Base-by-base conservation (phyloP, 306 rosid genomes). In the Bauhinia variegata region DNA sequence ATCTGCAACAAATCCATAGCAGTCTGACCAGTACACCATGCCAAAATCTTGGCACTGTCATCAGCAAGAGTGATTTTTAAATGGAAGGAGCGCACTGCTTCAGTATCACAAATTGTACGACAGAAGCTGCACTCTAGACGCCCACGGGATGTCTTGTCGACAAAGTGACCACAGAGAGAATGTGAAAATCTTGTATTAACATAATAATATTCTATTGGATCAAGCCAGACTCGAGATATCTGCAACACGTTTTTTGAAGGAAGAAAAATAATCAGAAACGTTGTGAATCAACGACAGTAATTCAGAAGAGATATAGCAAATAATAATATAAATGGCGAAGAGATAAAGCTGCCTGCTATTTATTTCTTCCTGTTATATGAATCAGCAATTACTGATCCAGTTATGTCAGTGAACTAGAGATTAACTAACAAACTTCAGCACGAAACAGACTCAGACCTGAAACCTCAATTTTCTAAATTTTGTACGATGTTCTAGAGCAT, bases 1-100 rank as follows among this genome's bases (percentile, higher is more conserved):
- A 92, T 89, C 76, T 89, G 96, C 77, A 92, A 79, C 79, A 92
- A 72, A 75, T 92, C 98, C 74, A 85, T 80, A 37, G 98, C 98
- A 54, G 96, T 82, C 79, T 86, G 91, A 78, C 95, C 96, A 16
- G 88, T 79, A 70, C 92, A 89, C 91, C 95, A 85, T 10, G 98
- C 95, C 49, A 86, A 80, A 71, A 87, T 68, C 73, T 92, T 87
- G 11, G 84, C 77, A 55, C 79, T 80, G 61, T 89, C 75, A 51
- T 89, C 98, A 54, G 95, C 93, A 28, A 92, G 82, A 54, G 90
- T 92, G 67, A 92, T 81, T 78, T 89, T 89, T 79, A 92, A 75
- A 71, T 87, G 79, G 73, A 92, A 92, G 57, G 86, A 79, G 39
- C 83, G 88, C 23, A 70, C 70, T 16, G 83, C 52, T 70, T 82